Conservation (phyloP, 768 basidiomycete genomes). For the Leucogyrophana mollusca region DNA sequence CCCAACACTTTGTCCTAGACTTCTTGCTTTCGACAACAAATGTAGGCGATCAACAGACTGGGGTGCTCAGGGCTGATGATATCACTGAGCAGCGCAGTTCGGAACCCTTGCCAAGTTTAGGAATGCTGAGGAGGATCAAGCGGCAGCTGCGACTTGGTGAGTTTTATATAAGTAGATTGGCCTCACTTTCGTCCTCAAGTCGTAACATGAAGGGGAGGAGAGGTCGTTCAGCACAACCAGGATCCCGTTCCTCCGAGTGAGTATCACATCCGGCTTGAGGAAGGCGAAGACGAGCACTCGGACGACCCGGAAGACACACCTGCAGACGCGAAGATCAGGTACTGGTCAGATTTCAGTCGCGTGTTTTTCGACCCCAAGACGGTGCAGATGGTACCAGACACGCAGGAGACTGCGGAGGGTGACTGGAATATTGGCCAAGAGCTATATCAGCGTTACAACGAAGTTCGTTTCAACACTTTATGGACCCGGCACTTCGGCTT, state of each 20-base stretch:
- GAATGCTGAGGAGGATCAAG: slow-evolving; percentile 28
- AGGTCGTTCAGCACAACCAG: slow-evolving; percentile 49
- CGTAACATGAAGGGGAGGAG: slow-evolving; percentile 57
- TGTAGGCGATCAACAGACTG: slow-evolving; percentile 32
- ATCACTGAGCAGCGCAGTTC: slow-evolving; percentile 53
- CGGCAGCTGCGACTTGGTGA: slow-evolving; percentile 17
- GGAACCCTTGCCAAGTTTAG: slow-evolving; percentile 51
- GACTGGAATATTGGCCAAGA: slow-evolving; percentile 59
- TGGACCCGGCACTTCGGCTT: background rate
- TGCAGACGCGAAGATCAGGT: slow-evolving; percentile 32
- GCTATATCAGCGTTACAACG: slow-evolving; percentile 50
- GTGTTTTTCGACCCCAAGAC: slow-evolving; percentile 63
- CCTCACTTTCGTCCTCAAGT: background rate
- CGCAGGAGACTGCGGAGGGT: slow-evolving; percentile 45
- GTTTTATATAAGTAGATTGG: slow-evolving; percentile 1
- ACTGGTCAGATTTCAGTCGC: slow-evolving; percentile 52
- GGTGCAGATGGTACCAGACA: slow-evolving; percentile 62
- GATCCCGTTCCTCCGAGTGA: slow-evolving; percentile 50
- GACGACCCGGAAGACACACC: slow-evolving; percentile 9
- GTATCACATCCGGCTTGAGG: slow-evolving; percentile 49
- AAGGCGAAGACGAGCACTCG: slow-evolving; percentile 14
- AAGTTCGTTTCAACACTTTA: slow-evolving; percentile 38
- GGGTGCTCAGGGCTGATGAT: slow-evolving; percentile 4
- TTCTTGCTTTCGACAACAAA: slow-evolving; percentile 68
- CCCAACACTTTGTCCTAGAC: slow-evolving; percentile 55